Evolutionary conservation across 2,329 filamentous ascomycete species (phyloP).

Genomic region (Nemania sp.): DNA sequence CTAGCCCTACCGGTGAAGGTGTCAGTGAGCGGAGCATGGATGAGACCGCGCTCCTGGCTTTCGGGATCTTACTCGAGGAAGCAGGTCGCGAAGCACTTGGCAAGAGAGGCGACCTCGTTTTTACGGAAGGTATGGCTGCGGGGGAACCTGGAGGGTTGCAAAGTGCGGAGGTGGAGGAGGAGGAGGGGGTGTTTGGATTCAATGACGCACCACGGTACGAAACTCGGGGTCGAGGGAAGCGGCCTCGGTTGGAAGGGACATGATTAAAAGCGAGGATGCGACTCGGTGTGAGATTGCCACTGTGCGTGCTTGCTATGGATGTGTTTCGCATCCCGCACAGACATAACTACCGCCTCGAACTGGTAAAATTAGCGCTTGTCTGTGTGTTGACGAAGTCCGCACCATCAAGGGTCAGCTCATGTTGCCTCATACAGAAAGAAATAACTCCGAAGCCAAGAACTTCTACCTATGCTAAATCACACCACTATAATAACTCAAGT

Average conservation of each 20-base stretch:
- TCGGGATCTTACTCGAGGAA: conserved; percentile 82
- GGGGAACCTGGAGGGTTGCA: conserved; percentile 30
- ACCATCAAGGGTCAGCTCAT: conserved; percentile 4
- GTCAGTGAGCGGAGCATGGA: conserved; percentile 75
- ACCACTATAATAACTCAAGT: conserved; percentile 6
- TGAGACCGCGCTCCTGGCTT: conserved; percentile 79
- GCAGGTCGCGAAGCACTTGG: conserved; percentile 71
- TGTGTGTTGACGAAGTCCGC: background rate
- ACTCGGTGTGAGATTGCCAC: background rate
- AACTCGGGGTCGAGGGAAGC: conserved; percentile 31
- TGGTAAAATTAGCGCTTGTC: background rate
- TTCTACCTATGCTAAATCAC: conserved; percentile 7
- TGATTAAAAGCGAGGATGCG: conserved; percentile 7
- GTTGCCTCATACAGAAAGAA: conserved; percentile 1
- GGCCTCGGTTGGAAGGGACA: conserved; percentile 10
- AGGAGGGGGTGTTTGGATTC: conserved; percentile 44
- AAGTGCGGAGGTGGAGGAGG: conserved; percentile 30
- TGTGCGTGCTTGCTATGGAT: background rate
- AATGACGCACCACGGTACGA: conserved; percentile 41
- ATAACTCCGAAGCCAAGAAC: conserved; percentile 5
- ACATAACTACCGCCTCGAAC: background rate
- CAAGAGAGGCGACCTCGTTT: conserved; percentile 74
- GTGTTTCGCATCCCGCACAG: conserved; percentile 28
- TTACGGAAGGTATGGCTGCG: conserved; percentile 68
- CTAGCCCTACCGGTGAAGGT: conserved; percentile 12